Percentiles rank a stretch among this genome's conserved stretches.
These are phyloP conservation scores for Ophiostoma sp. DNA, from an alignment of 2,329 filamentous ascomycete species.

Conservation along the genomic window DNA sequence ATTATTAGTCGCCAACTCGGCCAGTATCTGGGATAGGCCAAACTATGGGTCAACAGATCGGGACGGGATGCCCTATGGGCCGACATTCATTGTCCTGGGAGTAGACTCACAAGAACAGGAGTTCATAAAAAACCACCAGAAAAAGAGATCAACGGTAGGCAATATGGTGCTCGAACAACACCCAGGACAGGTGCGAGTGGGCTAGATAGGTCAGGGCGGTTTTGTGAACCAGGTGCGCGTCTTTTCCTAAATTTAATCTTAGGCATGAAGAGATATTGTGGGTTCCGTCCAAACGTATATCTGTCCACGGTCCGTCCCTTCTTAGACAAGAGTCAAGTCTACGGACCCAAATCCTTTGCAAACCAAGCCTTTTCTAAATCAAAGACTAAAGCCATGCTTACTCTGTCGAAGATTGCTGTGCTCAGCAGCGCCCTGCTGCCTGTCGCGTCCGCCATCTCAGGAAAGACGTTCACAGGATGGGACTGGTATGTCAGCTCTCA, in stretches of 20 bases:
- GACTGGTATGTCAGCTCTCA: background rate
- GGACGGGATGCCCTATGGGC: too few species aligned
- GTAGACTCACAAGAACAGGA: too few species aligned
- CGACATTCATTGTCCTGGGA: too few species aligned
- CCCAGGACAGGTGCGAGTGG: background rate
- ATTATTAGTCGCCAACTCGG: background rate
- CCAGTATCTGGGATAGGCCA: background rate
- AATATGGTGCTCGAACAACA: background rate
- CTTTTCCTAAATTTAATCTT: background rate
- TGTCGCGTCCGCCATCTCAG: background rate
- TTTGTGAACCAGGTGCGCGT: background rate
- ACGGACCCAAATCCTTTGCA: background rate
- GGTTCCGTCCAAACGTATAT: background rate
- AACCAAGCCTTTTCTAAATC: too few species aligned
- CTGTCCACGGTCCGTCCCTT: background rate
- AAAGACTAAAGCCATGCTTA: background rate
- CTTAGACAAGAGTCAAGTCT: background rate
- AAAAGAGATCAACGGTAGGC: background rate
- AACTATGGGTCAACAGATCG: background rate
- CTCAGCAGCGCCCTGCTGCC: background rate
- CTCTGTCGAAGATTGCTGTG: background rate
- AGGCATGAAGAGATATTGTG: background rate
- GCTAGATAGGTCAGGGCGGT: background rate
- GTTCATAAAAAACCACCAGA: background rate
- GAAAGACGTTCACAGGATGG: slow-evolving; percentile 7